A percentile compares a stretch with the other conserved stretches of the same genome.
phyloP scores from a whole-genome alignment of 148 eudicot genomes.

The Chenopodium berlandieri region DNA sequence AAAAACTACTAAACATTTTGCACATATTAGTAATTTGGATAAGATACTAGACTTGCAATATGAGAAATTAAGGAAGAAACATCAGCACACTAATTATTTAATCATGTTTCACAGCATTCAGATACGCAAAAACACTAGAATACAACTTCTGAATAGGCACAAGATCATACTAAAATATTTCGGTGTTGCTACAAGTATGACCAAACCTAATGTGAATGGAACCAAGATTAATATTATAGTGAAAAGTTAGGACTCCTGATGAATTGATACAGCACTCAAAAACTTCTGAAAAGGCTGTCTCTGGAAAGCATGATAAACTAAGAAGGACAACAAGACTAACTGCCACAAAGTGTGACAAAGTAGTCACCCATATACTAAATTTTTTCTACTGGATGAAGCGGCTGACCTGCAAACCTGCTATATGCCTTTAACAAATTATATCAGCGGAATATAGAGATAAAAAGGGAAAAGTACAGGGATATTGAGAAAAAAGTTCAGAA shows the following conservation, averaged over 20 bases:
- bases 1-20: not conserved
- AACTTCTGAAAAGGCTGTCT: not conserved
- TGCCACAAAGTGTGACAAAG: not conserved
- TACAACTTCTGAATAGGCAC: not conserved
- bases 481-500: not conserved
- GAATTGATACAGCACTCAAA: not conserved
- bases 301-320: not conserved
- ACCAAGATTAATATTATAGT: not conserved
- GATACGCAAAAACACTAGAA: not conserved
- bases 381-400: not conserved
- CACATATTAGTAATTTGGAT: not conserved
- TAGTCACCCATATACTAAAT: not conserved
- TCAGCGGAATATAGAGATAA: not conserved
- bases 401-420: not conserved
- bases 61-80: not conserved
- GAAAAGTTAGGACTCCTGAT: not conserved
- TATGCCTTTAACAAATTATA: not conserved
- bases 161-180: not conserved
- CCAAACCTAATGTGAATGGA: not conserved
- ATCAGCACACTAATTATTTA: too few relatives aligned
- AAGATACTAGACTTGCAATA: not conserved
- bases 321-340: not conserved
- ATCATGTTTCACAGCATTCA: not conserved
- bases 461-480: constrained; percentile 1
- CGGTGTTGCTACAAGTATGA: not conserved